Evolutionary conservation across 768 basidiomycete genomes (phyloP), one percentile per base, ranked within the genome.

Genomic region (Crassisporium funariophilum): DNA sequence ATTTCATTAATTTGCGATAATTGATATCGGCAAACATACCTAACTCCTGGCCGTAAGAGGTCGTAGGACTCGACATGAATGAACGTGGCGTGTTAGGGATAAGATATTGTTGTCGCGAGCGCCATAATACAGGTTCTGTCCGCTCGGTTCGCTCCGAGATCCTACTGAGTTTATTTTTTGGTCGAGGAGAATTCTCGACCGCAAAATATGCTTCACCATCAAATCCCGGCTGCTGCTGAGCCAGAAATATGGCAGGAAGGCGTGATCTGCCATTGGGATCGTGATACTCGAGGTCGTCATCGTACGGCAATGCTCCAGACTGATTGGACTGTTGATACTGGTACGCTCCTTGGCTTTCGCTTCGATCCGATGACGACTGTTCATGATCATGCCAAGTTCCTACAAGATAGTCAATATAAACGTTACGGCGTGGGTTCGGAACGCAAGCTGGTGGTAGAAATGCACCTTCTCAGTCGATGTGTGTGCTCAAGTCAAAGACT

Each of bases 131-230:
- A 11, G 81, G 69, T 51, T 83, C 84, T 25, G 86, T 82, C 24
- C 73, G 73, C 59, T 89, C 87, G 12, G 85, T 83, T 36, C 63
- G 67, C 65, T 90, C 87, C 17, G 78, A 73, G 49, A 90, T 90
- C 4, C 82, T 85, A 48, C 79, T 84, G 48, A 88, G 66, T 44
- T 70, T 65, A 40, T 60, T 57, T 29, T 61, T 67, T 11, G 49
- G 44, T 19, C 48, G 54, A 10, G 64, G 65, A 8, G 66, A 51
- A 38, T 56, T 55, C 12, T 58, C 60, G 22, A 58, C 63, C 33
- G 59, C 52, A 9, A 62, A 51, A 53, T 63, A 62, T 31, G 67
- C 63, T 35, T 69, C 68, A 42, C 66, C 57, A 41, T 71, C 66
- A 41, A 64, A 50, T 34, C 69, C 68, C 25, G 61, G 70, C 43